Base-by-base conservation (phyloP, 495 filamentous ascomycete species). In the Penicillium waksmanii region DNA sequence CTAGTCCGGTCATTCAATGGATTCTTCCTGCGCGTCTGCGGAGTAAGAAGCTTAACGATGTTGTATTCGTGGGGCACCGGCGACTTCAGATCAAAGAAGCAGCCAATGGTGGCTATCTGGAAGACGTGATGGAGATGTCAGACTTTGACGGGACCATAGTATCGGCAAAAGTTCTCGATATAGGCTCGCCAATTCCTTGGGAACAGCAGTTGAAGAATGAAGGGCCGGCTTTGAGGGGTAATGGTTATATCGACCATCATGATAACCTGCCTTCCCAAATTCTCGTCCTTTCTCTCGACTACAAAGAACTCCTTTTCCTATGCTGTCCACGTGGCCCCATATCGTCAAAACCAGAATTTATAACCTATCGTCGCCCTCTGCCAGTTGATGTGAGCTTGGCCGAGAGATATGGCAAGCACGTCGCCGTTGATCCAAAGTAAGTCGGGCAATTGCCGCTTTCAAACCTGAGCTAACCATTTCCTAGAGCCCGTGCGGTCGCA, bases 21-120 rank as follows among this genome's bases (percentile, higher is more conserved):
- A 90, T 97, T 38, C 72, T 96, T 12, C 93, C 94, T 10, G 91
- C 89, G 9, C 84, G 88, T 57, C 80, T 98, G 51, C 80, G 92
- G 44, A 84, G 85, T 56, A 75, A 78, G 49, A 68, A 82, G 9
- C 81, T 85, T 55, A 93, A 96, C 54, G 93, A 98, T 79, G 89
- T 97, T 61, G 87, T 93, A n/a, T 93, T 97, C 60, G 83, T 98
- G 48, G 86, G 90, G 38, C 89, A 92, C 72, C 71, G 87, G 73
- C 67, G 64, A 13, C 43, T 80, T 43, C 84, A 91, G 51, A 84
- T 98, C 61, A 87, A 79, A 63, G 77, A 89, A 63, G 86, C 73
- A 73, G 89, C 65, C 70, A 73, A 43, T 57, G 75, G 60, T 76
- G 89, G 76, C 13, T 86, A 86, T 57, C 81, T 97, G 12, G 81